phyloP scores from a whole-genome alignment of 1,284 basidiomycete genomes.

The Vanrija sp. region DNA sequence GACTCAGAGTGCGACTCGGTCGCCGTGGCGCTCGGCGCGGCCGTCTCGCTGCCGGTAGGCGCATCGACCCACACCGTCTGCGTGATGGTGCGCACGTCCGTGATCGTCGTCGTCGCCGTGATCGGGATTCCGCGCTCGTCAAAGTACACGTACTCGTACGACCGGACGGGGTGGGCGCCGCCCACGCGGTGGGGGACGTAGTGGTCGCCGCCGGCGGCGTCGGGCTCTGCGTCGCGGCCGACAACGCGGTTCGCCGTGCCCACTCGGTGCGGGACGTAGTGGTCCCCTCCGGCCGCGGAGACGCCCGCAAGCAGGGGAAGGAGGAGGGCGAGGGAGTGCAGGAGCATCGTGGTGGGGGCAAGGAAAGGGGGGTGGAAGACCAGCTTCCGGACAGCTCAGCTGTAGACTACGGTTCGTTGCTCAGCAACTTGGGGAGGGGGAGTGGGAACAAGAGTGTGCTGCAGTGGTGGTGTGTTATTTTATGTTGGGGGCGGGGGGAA shows the following conservation, averaged over 20 bases:
- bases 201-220: conserved; percentile 11
- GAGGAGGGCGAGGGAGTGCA: conserved; percentile 7
- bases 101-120: conserved; percentile 44
- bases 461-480: too few species aligned
- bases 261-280: conserved; percentile 12
- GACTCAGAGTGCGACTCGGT: not conserved
- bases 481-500: too few species aligned
- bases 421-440: conserved; percentile 10
- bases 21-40: not conserved
- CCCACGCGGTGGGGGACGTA: conserved; percentile 5
- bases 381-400: conserved; percentile 15
- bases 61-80: conserved; percentile 43
- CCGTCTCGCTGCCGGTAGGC: conserved; percentile 8
- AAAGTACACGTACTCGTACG: conserved; percentile 1
- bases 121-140: conserved; percentile 43
- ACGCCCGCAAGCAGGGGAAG: conserved; percentile 15
- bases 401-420: conserved; percentile 6
- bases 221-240: conserved; percentile 4
- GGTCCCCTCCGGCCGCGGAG: conserved; percentile 11
- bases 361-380: conserved; percentile 6
- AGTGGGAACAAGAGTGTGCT: not conserved
- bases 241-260: not conserved
- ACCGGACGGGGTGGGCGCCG: too few species aligned
- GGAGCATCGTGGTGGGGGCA: conserved; percentile 1
- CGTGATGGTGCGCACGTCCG: conserved; percentile 39